A percentile compares a stretch with the other conserved stretches of the same genome.
Conservation (phyloP, 2,329 filamentous ascomycete genomes). For the Passalora sequoiae region DNA sequence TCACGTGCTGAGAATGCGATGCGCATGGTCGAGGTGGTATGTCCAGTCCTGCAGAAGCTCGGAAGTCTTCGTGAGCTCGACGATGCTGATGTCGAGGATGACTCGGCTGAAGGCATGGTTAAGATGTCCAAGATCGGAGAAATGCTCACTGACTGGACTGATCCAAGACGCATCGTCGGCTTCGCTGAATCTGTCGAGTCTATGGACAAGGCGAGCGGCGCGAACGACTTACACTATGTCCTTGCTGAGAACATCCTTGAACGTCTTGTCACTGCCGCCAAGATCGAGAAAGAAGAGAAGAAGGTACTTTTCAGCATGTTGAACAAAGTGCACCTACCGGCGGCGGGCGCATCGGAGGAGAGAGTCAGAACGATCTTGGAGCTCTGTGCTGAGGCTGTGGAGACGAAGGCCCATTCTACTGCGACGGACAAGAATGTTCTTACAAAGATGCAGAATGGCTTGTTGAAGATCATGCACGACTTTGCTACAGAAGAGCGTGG, state of each 20-base stretch:
- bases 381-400: conserved; percentile 45
- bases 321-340: conserved; percentile 72
- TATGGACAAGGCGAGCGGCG: conserved; percentile 15
- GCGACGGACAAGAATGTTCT: conserved; percentile 50
- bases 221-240: conserved; percentile 61
- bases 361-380: conserved; percentile 38
- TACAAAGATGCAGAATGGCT: conserved; percentile 47
- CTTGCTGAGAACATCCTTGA: conserved; percentile 75
- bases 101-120: conserved; percentile 67
- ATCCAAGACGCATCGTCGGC: conserved; percentile 67
- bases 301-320: conserved; percentile 74
- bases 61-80: conserved; percentile 34
- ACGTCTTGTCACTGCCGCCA: conserved; percentile 57
- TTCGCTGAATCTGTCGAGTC: conserved; percentile 26
- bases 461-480: conserved; percentile 52
- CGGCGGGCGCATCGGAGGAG: conserved; percentile 36
- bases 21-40: conserved; percentile 68
- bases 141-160: conserved; percentile 90
- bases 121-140: conserved; percentile 67
- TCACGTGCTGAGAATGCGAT: conserved; percentile 76
- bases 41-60: conserved; percentile 69
- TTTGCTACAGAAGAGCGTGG: conserved; percentile 31
- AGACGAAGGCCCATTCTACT: conserved; percentile 48
- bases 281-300: conserved; percentile 70
- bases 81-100: conserved; percentile 59